These are phyloP conservation scores for Ceratocystis variospora DNA, from an alignment of 2,329 filamentous ascomycete genomes.

Conservation along the genomic window DNA sequence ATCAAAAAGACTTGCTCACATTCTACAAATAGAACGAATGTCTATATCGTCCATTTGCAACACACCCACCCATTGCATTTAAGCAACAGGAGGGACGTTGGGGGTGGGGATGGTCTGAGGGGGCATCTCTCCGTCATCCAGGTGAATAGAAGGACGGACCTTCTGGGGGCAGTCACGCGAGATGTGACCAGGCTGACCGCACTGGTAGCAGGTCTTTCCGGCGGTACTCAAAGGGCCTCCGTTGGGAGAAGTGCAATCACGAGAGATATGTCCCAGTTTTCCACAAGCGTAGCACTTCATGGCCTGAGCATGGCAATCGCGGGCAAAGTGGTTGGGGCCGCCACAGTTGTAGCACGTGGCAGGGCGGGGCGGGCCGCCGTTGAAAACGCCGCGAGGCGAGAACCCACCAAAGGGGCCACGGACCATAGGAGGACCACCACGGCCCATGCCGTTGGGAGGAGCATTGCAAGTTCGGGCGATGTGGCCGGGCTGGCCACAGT, in stretches of 20 bases:
- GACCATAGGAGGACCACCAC: constrained; percentile 47
- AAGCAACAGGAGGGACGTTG: constrained; percentile 26
- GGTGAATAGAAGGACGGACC: constrained; percentile 27
- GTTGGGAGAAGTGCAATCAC: constrained; percentile 91
- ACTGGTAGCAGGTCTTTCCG: constrained; percentile 98
- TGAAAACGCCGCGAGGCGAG: constrained; percentile 56
- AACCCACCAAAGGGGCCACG: constrained; percentile 57
- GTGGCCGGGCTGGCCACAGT: constrained; percentile 85
- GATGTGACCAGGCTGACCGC: constrained; percentile 89
- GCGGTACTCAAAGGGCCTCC: constrained; percentile 89
- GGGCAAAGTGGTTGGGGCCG: constrained; percentile 92
- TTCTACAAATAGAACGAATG: not conserved
- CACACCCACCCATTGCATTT: constrained; percentile 16
- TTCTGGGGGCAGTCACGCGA: constrained; percentile 84
- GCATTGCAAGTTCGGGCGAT: constrained; percentile 73
- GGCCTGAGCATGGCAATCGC: constrained; percentile 93
- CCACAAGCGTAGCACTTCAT: constrained; percentile 99
- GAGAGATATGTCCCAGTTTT: constrained; percentile 85
- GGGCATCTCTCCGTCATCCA: not conserved
- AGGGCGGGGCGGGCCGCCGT: constrained; percentile 44
- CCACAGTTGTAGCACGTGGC: constrained; percentile 64
- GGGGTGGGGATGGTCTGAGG: constrained; percentile 1
- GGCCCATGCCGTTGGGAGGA: constrained; percentile 54
- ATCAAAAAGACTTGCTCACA: not conserved
- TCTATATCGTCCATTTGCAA: not conserved